phyloP scores from a whole-genome alignment of 805 yeast genomes.

The Cyberlindnera meyerae region DNA sequence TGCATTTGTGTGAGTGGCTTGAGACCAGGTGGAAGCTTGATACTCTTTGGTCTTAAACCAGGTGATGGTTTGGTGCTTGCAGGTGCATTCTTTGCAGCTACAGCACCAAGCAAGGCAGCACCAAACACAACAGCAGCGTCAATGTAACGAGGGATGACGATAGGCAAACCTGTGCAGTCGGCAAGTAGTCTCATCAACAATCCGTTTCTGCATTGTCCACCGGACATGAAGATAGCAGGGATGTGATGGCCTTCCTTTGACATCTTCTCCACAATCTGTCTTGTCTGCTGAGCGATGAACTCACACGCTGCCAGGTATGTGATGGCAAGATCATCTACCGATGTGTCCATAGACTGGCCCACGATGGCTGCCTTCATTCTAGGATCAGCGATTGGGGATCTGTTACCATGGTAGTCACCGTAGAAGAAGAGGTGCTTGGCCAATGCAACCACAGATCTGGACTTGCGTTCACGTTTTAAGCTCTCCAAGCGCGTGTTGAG shows the following conservation, averaged over 20 bases:
- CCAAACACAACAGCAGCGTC: slow-evolving; percentile 98
- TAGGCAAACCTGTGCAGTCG: slow-evolving; percentile 87
- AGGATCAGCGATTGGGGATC: slow-evolving; percentile 97
- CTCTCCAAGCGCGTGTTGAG: slow-evolving; percentile 71
- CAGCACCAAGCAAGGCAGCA: slow-evolving; percentile 90
- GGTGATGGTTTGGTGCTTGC: slow-evolving; percentile 21
- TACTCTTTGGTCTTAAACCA: slow-evolving; percentile 13
- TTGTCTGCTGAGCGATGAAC: slow-evolving; percentile 94
- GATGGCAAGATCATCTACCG: slow-evolving; percentile 79
- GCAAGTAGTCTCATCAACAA: slow-evolving; percentile 85
- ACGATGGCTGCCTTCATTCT: slow-evolving; percentile 87
- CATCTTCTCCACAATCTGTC: slow-evolving; percentile 90
- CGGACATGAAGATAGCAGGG: slow-evolving; percentile 78
- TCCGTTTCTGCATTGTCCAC: slow-evolving; percentile 95
- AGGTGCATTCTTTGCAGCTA: slow-evolving; percentile 70
- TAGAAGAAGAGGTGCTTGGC: slow-evolving; percentile 86
- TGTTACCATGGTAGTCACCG: slow-evolving; percentile 94
- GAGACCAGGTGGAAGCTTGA: slow-evolving; percentile 26
- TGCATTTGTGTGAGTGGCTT: slow-evolving; percentile 20
- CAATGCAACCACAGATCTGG: slow-evolving; percentile 71
- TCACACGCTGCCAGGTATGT: slow-evolving; percentile 93
- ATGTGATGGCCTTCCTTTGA: slow-evolving; percentile 73
- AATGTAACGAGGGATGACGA: slow-evolving; percentile 88
- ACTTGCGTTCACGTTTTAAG: slow-evolving; percentile 49
- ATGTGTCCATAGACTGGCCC: slow-evolving; percentile 88